Conservation (phyloP, 2,329 filamentous ascomycete genomes). For the Kalmusia sp. region DNA sequence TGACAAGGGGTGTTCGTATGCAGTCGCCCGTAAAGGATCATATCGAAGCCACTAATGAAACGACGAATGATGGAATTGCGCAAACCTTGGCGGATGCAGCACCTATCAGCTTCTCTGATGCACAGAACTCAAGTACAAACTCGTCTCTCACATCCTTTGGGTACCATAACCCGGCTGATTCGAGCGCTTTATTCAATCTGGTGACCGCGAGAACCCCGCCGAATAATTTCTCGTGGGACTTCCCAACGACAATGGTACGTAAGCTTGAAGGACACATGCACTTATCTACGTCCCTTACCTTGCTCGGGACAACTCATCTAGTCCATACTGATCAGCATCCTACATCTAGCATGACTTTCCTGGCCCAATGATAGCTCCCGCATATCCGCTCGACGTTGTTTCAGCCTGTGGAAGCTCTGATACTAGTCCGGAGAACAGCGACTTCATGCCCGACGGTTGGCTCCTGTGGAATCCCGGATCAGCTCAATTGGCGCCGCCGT, state of each 20-base stretch:
- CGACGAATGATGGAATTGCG: too few relatives aligned
- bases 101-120: neutral
- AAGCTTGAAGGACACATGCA: neutral
- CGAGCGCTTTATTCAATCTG: neutral
- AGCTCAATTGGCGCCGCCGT: constrained; percentile 11
- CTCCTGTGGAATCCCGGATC: constrained; percentile 14
- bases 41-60: too few relatives aligned
- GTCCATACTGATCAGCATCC: neutral
- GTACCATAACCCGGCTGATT: neutral
- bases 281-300: neutral
- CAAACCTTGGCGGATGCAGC: too few relatives aligned
- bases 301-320: too few relatives aligned
- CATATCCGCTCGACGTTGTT: neutral
- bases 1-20: neutral
- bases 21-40: neutral
- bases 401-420: neutral
- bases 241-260: neutral
- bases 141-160: neutral
- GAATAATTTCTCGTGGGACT: neutral
- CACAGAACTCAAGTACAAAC: neutral
- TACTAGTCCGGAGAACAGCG: constrained; percentile 6
- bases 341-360: neutral
- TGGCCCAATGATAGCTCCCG: too few relatives aligned
- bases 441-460: constrained; percentile 9
- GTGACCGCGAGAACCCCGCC: neutral